Percentiles rank a stretch among this genome's conserved stretches.
These are phyloP conservation scores for Tetrapisispora taiwanensis DNA, from an alignment of 805 yeast species.

Conservation along the genomic window DNA sequence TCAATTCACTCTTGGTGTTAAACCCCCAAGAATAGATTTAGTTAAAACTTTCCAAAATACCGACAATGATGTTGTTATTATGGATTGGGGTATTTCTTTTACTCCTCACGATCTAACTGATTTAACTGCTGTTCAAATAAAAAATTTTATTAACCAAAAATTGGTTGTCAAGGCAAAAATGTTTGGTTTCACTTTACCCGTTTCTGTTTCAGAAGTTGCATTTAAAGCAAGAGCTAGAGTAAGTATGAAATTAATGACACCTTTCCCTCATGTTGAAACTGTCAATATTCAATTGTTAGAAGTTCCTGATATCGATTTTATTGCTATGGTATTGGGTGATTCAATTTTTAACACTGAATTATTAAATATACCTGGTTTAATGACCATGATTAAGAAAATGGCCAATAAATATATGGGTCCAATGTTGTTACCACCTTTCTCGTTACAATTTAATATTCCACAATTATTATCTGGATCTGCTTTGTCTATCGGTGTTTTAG, in stretches of 20 bases:
- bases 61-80: slow-evolving; percentile 85
- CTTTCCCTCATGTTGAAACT: slow-evolving; percentile 90
- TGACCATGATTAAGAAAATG: slow-evolving; percentile 74
- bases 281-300: slow-evolving; percentile 76
- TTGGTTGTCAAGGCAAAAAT: slow-evolving; percentile 65
- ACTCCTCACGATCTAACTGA: slow-evolving; percentile 87
- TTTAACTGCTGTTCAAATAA: slow-evolving; percentile 73
- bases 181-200: slow-evolving; percentile 78
- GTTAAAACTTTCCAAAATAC: slow-evolving; percentile 88
- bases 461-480: slow-evolving; percentile 82
- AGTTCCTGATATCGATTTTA: slow-evolving; percentile 83
- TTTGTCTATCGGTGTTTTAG: slow-evolving; percentile 80
- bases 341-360: slow-evolving; percentile 80
- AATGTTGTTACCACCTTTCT: slow-evolving; percentile 76
- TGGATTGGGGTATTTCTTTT: slow-evolving; percentile 94
- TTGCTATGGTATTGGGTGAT: slow-evolving; percentile 63
- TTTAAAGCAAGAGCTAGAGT: slow-evolving; percentile 68
- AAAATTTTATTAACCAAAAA: slow-evolving; percentile 74
- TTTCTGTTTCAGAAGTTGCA: slow-evolving; percentile 69
- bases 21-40: slow-evolving; percentile 86
- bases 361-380: slow-evolving; percentile 78
- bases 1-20: slow-evolving; percentile 84
- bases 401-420: slow-evolving; percentile 82
- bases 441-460: slow-evolving; percentile 86
- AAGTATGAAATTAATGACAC: slow-evolving; percentile 77